Base-by-base conservation (phyloP, 495 filamentous ascomycete genomes). In the Penicillium parvum region DNA sequence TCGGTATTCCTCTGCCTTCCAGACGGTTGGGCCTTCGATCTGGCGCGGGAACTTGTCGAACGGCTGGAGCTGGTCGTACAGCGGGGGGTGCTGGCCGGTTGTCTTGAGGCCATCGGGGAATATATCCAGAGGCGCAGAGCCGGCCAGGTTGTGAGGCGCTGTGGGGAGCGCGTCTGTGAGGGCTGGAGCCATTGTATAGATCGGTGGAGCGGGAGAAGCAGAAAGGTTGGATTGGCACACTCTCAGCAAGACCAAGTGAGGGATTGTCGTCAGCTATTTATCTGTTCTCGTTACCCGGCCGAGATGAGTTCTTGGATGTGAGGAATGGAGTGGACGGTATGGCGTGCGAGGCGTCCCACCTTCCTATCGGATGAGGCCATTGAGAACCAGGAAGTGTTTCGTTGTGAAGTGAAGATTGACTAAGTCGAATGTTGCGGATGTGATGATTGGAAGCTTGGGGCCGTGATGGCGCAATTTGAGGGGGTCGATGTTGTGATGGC, bases 21-120 rank as follows among this genome's bases (percentile, higher is more conserved):
- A 92, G 35, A 87, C 84, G 0, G 85, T 90, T 3, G 77, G 77
- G 8, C 85, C 86, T 19, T 75, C 72, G 51, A 91, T 88, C 28
- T 79, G 61, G 25, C 77, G 74, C 9, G 88, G 86, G 56, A 90
- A 90, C 25, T 69, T 69, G 1, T 75, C 71, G 60, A 88, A 92
- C 1, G 84, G 78, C 23, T 61, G 61, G n/a, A 92, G 61, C 14
- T 72, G 57, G 22, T 80, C 68, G 56, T 83, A 84, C 5, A 85
- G 60, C 1, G 87, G 88, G 3, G 76, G 71, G 47, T 88, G 83
- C 61, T 92, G 88, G 22, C 87, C 88, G 2, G 81, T 85, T 4
- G 85, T 88, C 53, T 77, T 74, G 37, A 75, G 53, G 6, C 73
- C 71, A 48, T 75, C 72, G 14, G 74, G 74, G 44, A 76, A 77